phyloP scores from a whole-genome alignment of 2,329 filamentous ascomycete species.

The Aspergillus fumigatiaffinis region DNA sequence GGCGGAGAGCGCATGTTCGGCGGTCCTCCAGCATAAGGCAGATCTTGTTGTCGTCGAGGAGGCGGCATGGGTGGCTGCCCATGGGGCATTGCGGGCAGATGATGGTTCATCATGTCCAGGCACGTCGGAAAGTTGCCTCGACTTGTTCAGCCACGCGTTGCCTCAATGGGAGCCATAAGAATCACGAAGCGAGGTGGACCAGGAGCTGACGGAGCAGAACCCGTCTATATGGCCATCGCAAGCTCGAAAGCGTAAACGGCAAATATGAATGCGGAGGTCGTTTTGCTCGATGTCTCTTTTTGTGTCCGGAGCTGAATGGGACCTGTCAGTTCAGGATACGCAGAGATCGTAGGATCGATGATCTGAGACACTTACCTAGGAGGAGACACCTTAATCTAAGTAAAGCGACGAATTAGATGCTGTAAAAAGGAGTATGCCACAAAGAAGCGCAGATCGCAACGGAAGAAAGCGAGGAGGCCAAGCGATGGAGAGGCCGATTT shows the following conservation, averaged over 20 bases:
- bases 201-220: slow-evolving; percentile 15
- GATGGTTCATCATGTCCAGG: slow-evolving; percentile 44
- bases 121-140: slow-evolving; percentile 29
- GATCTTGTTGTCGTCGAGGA: slow-evolving; percentile 45
- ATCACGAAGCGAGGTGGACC: slow-evolving; percentile 17
- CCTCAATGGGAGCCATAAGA: slow-evolving; percentile 41
- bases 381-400: slow-evolving; percentile 3
- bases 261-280: neutral
- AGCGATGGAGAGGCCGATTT: slow-evolving; percentile 17
- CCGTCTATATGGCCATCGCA: slow-evolving; percentile 36
- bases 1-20: slow-evolving; percentile 56
- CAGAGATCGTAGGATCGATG: neutral
- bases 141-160: slow-evolving; percentile 36
- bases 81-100: slow-evolving; percentile 43
- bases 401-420: slow-evolving; percentile 9
- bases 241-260: slow-evolving; percentile 15
- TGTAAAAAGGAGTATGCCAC: slow-evolving; percentile 4
- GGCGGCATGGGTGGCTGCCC: slow-evolving; percentile 50
- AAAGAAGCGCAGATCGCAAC: neutral
- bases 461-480: slow-evolving; percentile 7
- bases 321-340: slow-evolving; percentile 1
- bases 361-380: neutral
- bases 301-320: neutral
- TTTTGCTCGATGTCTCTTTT: neutral
- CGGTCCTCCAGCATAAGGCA: slow-evolving; percentile 40